Evolutionary conservation across 1,284 basidiomycete genomes (phyloP).

Genomic region (Leccinum solheimii): DNA sequence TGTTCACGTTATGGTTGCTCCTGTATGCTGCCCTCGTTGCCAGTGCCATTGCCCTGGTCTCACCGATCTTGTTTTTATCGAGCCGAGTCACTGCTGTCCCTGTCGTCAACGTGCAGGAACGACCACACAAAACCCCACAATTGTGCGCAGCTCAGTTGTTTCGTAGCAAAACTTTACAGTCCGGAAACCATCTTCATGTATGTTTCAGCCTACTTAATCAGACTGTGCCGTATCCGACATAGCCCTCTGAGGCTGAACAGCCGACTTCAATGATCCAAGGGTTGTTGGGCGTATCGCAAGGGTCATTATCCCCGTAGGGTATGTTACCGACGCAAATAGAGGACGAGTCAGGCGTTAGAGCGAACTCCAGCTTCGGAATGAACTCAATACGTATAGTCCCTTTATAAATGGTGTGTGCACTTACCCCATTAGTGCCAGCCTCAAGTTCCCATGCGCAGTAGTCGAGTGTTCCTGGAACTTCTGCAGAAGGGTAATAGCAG

Average conservation of each 20-base stretch:
- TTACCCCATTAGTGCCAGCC: neutral
- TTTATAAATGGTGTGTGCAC: neutral
- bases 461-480: constrained; percentile 14
- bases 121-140: too few relatives aligned
- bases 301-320: constrained; percentile 13
- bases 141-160: neutral
- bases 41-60: too few relatives aligned
- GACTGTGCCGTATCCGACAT: constrained; percentile 11
- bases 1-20: too few relatives aligned
- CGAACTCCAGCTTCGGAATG: neutral
- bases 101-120: too few relatives aligned
- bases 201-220: neutral
- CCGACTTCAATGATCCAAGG: constrained; percentile 11
- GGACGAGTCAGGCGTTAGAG: constrained; percentile 5
- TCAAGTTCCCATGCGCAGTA: constrained; percentile 9
- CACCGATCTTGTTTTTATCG: too few relatives aligned
- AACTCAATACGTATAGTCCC: neutral
- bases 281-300: constrained; percentile 11
- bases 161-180: neutral
- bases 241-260: constrained; percentile 14
- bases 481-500: constrained; percentile 12
- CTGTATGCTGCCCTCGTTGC: too few relatives aligned
- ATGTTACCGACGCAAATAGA: constrained; percentile 7
- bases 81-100: too few relatives aligned
- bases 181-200: neutral